Percentiles rank a stretch among this genome's conserved stretches.
Conservation (phyloP, 164 flowering plant species). For the Paratinospora sagittata region DNA sequence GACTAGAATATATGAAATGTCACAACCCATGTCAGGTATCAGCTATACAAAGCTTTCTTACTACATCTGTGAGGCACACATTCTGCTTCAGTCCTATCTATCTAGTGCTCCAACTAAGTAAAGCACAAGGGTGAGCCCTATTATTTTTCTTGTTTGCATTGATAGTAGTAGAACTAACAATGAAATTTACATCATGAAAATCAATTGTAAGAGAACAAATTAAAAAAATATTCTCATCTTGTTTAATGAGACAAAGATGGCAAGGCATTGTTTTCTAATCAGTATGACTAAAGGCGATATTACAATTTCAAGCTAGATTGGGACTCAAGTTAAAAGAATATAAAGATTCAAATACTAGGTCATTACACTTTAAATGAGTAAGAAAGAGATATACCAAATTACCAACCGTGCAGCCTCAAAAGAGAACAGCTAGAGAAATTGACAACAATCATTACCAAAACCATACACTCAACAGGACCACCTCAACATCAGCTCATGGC, state of each 20-base stretch:
- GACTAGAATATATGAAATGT: too few relatives aligned
- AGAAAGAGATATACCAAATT: neutral
- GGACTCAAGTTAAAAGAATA: neutral
- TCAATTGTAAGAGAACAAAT: neutral
- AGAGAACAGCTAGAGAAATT: neutral
- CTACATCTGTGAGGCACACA: too few relatives aligned
- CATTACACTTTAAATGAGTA: neutral
- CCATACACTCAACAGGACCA: neutral
- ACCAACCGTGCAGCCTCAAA: neutral
- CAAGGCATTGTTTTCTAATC: neutral
- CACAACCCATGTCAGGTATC: too few relatives aligned
- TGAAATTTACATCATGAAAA: too few relatives aligned
- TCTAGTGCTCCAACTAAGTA: neutral
- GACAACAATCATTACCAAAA: neutral
- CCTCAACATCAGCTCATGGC: neutral
- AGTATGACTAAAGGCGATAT: neutral
- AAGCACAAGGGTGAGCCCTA: neutral
- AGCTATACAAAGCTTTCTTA: too few relatives aligned
- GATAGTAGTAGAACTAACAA: too few relatives aligned
- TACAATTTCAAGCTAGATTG: neutral
- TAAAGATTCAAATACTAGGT: neutral
- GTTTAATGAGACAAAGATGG: neutral
- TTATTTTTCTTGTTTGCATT: neutral
- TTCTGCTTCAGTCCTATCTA: too few relatives aligned
- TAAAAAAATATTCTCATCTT: too few relatives aligned